These are phyloP conservation scores for Pythium plurisporium DNA, from an alignment of 352 stramenopile species.

Conservation along the genomic window DNA sequence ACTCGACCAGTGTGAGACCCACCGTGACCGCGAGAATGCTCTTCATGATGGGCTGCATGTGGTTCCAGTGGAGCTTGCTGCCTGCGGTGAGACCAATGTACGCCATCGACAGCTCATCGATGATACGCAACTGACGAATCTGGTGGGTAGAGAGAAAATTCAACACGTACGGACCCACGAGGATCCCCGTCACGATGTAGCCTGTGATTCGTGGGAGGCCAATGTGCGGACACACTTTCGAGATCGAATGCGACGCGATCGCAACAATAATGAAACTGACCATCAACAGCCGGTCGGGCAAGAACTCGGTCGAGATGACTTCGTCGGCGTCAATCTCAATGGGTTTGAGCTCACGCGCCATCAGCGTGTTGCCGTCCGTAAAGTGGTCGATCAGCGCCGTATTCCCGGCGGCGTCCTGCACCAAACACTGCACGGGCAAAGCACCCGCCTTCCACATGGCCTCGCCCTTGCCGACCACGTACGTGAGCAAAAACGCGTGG, in stretches of 20 bases:
- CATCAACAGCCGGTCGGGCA: slow-evolving; percentile 45
- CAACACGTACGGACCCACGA: slow-evolving; percentile 62
- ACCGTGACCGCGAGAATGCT: slow-evolving; percentile 53
- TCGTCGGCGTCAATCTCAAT: slow-evolving; percentile 45
- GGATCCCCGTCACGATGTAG: slow-evolving; percentile 60
- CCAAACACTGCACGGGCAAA: slow-evolving; percentile 43
- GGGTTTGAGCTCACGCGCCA: slow-evolving; percentile 57
- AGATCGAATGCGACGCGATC: slow-evolving; percentile 59
- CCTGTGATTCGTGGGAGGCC: slow-evolving; percentile 60
- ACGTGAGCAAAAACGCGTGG: slow-evolving; percentile 50
- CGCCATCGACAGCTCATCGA: slow-evolving; percentile 62
- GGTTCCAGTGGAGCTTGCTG: slow-evolving; percentile 58
- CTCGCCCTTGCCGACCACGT: slow-evolving; percentile 50
- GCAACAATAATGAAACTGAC: slow-evolving; percentile 56
- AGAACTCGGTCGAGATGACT: slow-evolving; percentile 47
- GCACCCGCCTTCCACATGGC: slow-evolving; percentile 52
- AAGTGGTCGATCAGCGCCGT: slow-evolving; percentile 47
- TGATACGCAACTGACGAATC: slow-evolving; percentile 45
- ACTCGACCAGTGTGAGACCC: slow-evolving; percentile 50
- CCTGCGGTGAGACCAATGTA: slow-evolving; percentile 63
- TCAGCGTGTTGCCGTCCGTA: slow-evolving; percentile 61
- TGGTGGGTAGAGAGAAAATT: slow-evolving; percentile 43
- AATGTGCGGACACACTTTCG: slow-evolving; percentile 50
- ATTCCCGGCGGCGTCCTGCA: slow-evolving; percentile 51
- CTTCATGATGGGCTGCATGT: slow-evolving; percentile 57